These are phyloP conservation scores for Paramecium tetraurelia DNA, from an alignment of 73 alveolate genomes.

Conservation along the genomic window DNA sequence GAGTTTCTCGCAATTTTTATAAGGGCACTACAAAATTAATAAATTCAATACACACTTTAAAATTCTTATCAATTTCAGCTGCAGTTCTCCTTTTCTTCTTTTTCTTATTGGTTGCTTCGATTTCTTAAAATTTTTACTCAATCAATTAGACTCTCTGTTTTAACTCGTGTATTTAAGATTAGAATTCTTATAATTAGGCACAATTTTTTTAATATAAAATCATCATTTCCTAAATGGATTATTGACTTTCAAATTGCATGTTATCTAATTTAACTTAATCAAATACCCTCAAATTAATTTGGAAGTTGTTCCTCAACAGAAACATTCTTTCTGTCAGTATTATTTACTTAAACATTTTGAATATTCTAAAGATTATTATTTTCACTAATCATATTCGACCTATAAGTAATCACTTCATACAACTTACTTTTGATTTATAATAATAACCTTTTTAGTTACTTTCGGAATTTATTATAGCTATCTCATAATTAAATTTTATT, in stretches of 20 bases:
- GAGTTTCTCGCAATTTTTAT: constrained; percentile 72
- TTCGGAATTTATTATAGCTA: background rate
- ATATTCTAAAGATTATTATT: background rate
- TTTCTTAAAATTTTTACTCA: constrained; percentile 27
- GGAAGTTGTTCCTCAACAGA: background rate
- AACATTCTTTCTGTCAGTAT: background rate
- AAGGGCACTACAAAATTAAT: constrained; percentile 71
- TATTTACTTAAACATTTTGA: background rate
- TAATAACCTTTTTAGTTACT: constrained; percentile 29
- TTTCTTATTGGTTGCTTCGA: constrained; percentile 64
- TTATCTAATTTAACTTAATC: background rate
- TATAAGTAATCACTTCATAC: background rate
- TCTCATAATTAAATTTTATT: constrained; percentile 48
- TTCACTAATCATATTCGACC: background rate
- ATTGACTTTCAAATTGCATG: background rate
- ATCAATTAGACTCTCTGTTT: background rate
- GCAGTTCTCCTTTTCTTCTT: constrained; percentile 82
- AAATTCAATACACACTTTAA: constrained; percentile 25
- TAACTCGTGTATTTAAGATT: background rate
- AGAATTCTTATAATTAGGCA: background rate
- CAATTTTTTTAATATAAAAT: background rate
- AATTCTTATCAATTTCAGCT: constrained; percentile 74
- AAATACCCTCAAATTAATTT: background rate
- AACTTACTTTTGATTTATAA: constrained; percentile 10
- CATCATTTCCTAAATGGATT: constrained; percentile 24